phyloP scores from a whole-genome alignment of 2,329 filamentous ascomycete genomes.

The Penicillium sp. region DNA sequence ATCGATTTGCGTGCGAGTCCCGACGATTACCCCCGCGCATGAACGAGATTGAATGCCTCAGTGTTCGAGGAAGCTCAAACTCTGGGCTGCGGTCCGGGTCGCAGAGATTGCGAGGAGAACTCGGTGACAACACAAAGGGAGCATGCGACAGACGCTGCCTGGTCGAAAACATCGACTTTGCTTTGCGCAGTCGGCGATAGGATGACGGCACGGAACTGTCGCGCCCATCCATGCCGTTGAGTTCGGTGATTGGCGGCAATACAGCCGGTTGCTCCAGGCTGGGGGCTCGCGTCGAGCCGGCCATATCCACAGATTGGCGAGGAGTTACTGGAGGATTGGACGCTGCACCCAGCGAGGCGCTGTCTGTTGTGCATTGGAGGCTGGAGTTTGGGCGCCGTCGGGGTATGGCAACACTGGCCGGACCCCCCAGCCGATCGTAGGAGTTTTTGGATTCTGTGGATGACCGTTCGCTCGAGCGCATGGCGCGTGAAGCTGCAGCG shows the following conservation, averaged over 20 bases:
- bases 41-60: slow-evolving; percentile 46
- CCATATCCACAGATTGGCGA: slow-evolving; percentile 4
- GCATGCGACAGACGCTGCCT: slow-evolving; percentile 31
- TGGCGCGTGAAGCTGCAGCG: slow-evolving; percentile 44
- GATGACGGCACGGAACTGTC: slow-evolving; percentile 46
- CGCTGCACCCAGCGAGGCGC: slow-evolving; percentile 1
- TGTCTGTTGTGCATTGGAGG: slow-evolving; percentile 15
- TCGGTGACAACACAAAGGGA: slow-evolving; percentile 13
- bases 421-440: slow-evolving; percentile 32
- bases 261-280: slow-evolving; percentile 15
- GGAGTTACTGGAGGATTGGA: slow-evolving; percentile 3
- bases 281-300: slow-evolving; percentile 2
- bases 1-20: slow-evolving; percentile 17
- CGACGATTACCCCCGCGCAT: slow-evolving; percentile 30
- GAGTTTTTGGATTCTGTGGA: slow-evolving; percentile 27
- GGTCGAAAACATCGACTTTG: slow-evolving; percentile 49
- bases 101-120: slow-evolving; percentile 8
- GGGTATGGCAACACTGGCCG: slow-evolving; percentile 26
- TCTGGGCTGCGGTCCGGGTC: slow-evolving; percentile 20
- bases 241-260: slow-evolving; percentile 32
- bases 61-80: slow-evolving; percentile 22
- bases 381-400: slow-evolving; percentile 22
- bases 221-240: slow-evolving; percentile 34
- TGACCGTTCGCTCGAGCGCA: slow-evolving; percentile 37
- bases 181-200: slow-evolving; percentile 46